A percentile compares a stretch with the other conserved stretches of the same genome.
Conservation (phyloP, 768 basidiomycete genomes). For the Suillus luteus region DNA sequence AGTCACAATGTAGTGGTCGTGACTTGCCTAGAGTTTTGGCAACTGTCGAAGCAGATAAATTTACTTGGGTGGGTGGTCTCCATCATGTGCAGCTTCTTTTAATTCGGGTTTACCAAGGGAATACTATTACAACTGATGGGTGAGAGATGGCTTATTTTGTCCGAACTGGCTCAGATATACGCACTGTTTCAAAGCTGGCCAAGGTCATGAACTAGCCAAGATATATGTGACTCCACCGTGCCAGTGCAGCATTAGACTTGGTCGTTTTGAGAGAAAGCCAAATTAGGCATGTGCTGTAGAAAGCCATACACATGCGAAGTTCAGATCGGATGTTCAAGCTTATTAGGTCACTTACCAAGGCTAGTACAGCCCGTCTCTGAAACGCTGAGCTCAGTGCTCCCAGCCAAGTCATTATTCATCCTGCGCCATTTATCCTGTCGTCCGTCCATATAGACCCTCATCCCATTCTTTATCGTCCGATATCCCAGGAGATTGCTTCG, state of each 20-base stretch:
- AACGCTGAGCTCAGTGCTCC: slow-evolving; percentile 1
- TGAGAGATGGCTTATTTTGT: neutral
- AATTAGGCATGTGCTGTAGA: slow-evolving; percentile 8
- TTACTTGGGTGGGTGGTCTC: neutral
- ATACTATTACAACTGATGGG: neutral
- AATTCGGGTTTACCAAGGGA: neutral
- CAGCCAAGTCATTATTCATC: slow-evolving; percentile 3
- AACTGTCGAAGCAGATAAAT: neutral
- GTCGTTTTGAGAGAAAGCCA: slow-evolving; percentile 2
- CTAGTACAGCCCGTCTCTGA: slow-evolving; percentile 10
- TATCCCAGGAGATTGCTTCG: slow-evolving; percentile 8
- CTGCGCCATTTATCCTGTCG: slow-evolving; percentile 6
- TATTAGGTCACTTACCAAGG: neutral
- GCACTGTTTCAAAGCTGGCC: neutral
- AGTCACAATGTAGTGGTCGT: neutral
- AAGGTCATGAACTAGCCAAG: neutral
- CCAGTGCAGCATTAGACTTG: neutral
- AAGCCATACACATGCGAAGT: neutral
- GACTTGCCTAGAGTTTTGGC: neutral
- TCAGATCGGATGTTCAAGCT: slow-evolving; percentile 10
- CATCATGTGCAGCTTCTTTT: neutral
- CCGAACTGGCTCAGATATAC: neutral
- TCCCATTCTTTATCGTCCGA: neutral
- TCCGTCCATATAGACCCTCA: neutral
- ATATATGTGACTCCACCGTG: neutral